Percentiles rank a stretch among this genome's conserved stretches.
These are phyloP conservation scores for Pythium utonaiense DNA, from an alignment of 352 stramenopile species.

Conservation along the genomic window DNA sequence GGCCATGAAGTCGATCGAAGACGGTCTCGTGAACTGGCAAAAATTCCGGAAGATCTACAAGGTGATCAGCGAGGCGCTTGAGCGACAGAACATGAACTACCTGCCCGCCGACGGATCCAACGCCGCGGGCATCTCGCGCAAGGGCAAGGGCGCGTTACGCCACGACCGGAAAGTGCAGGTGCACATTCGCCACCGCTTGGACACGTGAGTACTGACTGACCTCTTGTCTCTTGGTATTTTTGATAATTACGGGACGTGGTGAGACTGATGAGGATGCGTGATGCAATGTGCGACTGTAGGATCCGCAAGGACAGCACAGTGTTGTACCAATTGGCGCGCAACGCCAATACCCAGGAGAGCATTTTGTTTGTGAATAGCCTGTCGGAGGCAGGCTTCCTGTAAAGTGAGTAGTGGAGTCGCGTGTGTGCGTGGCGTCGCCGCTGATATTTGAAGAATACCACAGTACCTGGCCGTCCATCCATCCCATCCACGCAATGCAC, in stretches of 20 bases:
- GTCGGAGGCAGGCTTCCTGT: conserved; percentile 85
- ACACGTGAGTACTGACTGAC: conserved; percentile 79
- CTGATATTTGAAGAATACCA: background rate
- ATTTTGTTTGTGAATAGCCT: conserved; percentile 89
- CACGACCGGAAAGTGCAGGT: conserved; percentile 72
- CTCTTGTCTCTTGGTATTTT: conserved; percentile 5
- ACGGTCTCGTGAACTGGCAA: conserved; percentile 82
- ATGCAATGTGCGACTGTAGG: conserved; percentile 25
- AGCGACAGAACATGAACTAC: conserved; percentile 79
- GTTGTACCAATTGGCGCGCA: conserved; percentile 79
- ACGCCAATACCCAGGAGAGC: conserved; percentile 86
- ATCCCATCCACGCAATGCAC: no score
- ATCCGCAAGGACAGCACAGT: conserved; percentile 83
- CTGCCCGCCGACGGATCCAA: conserved; percentile 39
- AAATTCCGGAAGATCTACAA: conserved; percentile 85
- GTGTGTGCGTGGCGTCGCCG: conserved; percentile 7
- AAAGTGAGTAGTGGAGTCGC: conserved; percentile 3
- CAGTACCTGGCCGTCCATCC: no score
- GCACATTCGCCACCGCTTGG: conserved; percentile 71
- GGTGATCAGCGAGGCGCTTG: conserved; percentile 72
- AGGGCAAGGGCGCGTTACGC: conserved; percentile 69
- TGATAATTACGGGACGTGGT: conserved; percentile 2
- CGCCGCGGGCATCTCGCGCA: conserved; percentile 47
- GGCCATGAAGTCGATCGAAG: conserved; percentile 79
- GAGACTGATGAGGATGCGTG: background rate